Conservation (phyloP, 176 grass and related monocot species). For the Hyparrhenia diplandra region DNA sequence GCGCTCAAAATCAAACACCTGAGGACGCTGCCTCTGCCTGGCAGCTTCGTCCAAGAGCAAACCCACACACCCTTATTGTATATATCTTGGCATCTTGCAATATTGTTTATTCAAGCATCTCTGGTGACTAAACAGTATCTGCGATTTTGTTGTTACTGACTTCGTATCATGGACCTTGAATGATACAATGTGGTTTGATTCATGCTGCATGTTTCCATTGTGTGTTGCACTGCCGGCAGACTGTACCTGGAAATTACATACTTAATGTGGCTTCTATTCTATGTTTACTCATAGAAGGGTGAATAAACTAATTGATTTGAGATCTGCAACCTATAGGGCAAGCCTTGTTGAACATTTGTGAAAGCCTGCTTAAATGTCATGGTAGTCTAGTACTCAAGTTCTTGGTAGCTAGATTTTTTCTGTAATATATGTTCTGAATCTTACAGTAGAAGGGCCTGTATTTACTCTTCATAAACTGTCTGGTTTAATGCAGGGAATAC, state of each 20-base stretch:
- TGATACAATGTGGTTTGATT: slow-evolving; percentile 4
- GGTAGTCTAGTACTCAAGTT: not conserved
- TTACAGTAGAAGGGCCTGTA: not conserved
- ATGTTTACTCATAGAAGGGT: not conserved
- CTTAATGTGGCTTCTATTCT: not conserved
- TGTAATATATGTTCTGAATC: not conserved
- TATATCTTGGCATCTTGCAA: not conserved
- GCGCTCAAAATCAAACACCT: too few relatives aligned
- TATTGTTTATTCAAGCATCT: not conserved
- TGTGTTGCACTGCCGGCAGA: not conserved
- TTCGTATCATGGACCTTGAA: slow-evolving; percentile 8
- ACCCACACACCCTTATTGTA: not conserved
- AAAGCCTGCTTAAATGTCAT: slow-evolving; percentile 7
- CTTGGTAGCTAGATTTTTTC: not conserved
- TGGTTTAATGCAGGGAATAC: slow-evolving; percentile 70
- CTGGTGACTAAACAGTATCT: not conserved
- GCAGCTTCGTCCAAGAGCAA: too few relatives aligned
- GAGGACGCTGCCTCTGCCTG: too few relatives aligned
- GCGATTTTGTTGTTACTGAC: too few relatives aligned
- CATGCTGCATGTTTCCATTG: not conserved
- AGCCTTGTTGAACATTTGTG: slow-evolving; percentile 9
- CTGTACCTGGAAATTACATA: not conserved
- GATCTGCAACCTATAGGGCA: not conserved
- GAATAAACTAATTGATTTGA: not conserved
- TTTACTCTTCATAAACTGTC: slow-evolving; percentile 4